Conservation (phyloP, 164 flowering plant genomes). For the Macadamia tetraphylla region DNA sequence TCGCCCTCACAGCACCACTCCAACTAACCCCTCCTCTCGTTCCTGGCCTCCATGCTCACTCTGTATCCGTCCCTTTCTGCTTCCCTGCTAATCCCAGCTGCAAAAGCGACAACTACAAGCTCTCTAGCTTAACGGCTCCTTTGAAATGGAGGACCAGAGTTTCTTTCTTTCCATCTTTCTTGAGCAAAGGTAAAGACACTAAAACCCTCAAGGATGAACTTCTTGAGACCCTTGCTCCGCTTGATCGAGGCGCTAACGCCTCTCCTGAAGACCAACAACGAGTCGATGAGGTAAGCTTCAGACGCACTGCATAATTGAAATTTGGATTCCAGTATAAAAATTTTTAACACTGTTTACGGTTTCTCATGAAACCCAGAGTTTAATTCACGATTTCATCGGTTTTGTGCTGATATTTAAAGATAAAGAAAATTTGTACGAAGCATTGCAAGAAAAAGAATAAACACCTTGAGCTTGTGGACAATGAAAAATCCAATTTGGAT, state of each 20-base stretch:
- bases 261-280: constrained; percentile 58
- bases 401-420: neutral
- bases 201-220: constrained; percentile 63
- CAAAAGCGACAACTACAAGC: neutral
- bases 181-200: constrained; percentile 48
- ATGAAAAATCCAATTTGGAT: too few relatives aligned
- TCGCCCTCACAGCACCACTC: neutral
- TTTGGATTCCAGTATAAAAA: neutral
- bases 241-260: constrained; percentile 88
- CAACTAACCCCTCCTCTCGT: neutral
- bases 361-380: too few relatives aligned
- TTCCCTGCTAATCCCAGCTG: neutral
- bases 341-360: too few relatives aligned
- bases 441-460: neutral
- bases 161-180: constrained; percentile 73
- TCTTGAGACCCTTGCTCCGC: constrained; percentile 58
- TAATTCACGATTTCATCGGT: too few relatives aligned
- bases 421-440: neutral
- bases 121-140: neutral
- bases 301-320: too few relatives aligned
- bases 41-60: neutral
- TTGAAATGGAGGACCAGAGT: constrained; percentile 57
- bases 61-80: neutral
- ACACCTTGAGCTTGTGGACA: too few relatives aligned
- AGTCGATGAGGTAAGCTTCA: constrained; percentile 48